phyloP scores from a whole-genome alignment of 192 early-diverging fungal species.

The Globomyces pollinis-pini region DNA sequence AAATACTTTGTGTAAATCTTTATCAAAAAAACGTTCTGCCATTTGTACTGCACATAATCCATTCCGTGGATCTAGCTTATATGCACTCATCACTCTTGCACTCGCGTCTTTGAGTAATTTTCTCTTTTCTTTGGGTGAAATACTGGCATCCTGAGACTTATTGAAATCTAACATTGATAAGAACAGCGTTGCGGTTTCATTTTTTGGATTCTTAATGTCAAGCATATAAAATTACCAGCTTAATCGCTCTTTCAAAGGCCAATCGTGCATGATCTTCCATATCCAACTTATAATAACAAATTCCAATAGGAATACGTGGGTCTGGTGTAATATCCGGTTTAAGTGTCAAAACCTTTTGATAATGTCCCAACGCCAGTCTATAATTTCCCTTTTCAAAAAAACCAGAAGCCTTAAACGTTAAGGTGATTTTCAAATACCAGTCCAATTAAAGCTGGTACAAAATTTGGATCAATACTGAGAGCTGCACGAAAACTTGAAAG shows the following conservation, averaged over 20 bases:
- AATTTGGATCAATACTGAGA: slow-evolving; percentile 26
- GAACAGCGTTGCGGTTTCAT: slow-evolving; percentile 62
- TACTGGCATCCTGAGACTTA: slow-evolving; percentile 21
- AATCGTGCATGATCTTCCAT: slow-evolving; percentile 58
- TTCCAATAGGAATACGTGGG: slow-evolving; percentile 74
- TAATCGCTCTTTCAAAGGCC: slow-evolving; percentile 63
- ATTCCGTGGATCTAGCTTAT: slow-evolving; percentile 42
- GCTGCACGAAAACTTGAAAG: slow-evolving; percentile 42
- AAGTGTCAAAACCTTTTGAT: slow-evolving; percentile 66
- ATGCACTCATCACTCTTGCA: slow-evolving; percentile 41
- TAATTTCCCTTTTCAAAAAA: slow-evolving; percentile 55
- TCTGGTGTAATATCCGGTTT: slow-evolving; percentile 56
- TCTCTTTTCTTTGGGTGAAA: slow-evolving; percentile 30
- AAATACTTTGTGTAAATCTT: too few species aligned
- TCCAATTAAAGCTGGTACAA: slow-evolving; percentile 49
- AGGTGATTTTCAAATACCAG: slow-evolving; percentile 34
- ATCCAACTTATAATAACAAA: slow-evolving; percentile 72
- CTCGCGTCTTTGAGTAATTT: slow-evolving; percentile 26
- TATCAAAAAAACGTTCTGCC: too few species aligned
- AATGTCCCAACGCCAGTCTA: slow-evolving; percentile 58
- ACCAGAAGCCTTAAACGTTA: neutral
- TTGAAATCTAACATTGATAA: slow-evolving; percentile 79
- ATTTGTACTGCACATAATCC: slow-evolving; percentile 35
- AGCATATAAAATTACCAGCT: slow-evolving; percentile 46
- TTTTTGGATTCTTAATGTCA: slow-evolving; percentile 43